Evolutionary conservation across 306 rosid genomes (phyloP).

Genomic region (Acacia confusa): DNA sequence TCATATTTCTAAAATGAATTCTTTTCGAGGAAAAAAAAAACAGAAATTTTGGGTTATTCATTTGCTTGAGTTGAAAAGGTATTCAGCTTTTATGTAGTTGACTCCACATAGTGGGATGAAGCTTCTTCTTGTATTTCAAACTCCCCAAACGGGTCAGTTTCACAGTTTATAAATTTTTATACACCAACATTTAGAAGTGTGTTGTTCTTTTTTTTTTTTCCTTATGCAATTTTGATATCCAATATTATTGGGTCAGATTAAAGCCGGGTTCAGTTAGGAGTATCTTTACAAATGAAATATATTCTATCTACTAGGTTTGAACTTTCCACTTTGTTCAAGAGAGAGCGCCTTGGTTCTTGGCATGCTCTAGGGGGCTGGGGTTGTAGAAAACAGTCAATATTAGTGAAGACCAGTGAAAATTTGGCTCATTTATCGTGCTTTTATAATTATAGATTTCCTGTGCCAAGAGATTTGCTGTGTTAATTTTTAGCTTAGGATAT

Average conservation of each 20-base stretch:
- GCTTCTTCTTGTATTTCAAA: not conserved
- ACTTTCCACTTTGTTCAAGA: not conserved
- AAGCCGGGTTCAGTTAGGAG: not conserved
- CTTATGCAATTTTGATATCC: not conserved
- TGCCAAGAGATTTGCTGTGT: not conserved
- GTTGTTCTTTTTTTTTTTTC: not conserved
- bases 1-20: not conserved
- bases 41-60: not conserved
- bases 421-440: not conserved
- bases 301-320: not conserved
- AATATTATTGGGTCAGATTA: not conserved
- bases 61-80: constrained; percentile 14
- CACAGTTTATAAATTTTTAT: not conserved
- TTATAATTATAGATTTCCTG: not conserved
- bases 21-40: not conserved
- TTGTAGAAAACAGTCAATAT: not conserved
- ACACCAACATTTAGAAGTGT: not conserved
- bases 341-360: not conserved
- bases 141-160: not conserved
- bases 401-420: not conserved
- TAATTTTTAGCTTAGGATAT: constrained; percentile 1
- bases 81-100: not conserved
- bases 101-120: not conserved
- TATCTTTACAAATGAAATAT: not conserved
- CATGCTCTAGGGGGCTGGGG: not conserved